Conservation (phyloP, 129 eudicot species). For the Scalesia atractyloides region DNA sequence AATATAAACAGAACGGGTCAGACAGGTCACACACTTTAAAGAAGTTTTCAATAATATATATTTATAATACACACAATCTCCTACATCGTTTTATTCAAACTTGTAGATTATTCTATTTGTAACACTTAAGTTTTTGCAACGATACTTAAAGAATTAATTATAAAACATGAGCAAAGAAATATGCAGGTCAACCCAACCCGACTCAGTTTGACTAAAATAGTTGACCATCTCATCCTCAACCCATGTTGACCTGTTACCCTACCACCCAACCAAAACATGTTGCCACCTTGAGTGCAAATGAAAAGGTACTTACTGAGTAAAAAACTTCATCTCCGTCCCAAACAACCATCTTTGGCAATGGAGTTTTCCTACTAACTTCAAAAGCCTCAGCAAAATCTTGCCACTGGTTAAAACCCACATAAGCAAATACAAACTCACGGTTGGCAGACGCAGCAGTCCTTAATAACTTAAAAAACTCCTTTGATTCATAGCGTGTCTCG, state of each 20-base stretch:
- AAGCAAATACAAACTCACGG: slow-evolving; percentile 87
- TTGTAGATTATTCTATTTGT: not conserved
- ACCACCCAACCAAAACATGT: not conserved
- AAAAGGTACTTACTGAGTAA: slow-evolving; percentile 54
- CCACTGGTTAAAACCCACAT: slow-evolving; percentile 78
- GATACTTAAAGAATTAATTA: not conserved
- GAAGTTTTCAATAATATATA: not conserved
- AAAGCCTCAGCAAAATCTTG: slow-evolving; percentile 81
- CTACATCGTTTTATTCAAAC: slow-evolving; percentile 2
- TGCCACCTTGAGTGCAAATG: not conserved
- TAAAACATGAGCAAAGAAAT: not conserved
- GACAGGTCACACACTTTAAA: not conserved
- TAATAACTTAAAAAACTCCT: slow-evolving; percentile 59
- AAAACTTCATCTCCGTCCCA: slow-evolving; percentile 97
- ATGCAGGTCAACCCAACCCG: not conserved
- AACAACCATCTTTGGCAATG: slow-evolving; percentile 88
- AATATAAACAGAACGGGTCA: not conserved
- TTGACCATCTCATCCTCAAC: not conserved
- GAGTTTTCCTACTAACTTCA: slow-evolving; percentile 70
- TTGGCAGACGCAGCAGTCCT: slow-evolving; percentile 97
- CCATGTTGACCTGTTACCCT: not conserved
- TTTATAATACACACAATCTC: not conserved
- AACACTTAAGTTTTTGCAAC: not conserved
- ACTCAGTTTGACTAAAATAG: not conserved
- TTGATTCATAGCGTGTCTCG: slow-evolving; percentile 57